Percentiles rank a stretch among this genome's conserved stretches.
Evolutionary conservation across 2,329 filamentous ascomycete genomes (phyloP).

Genomic region (Verruconis gallopava): DNA sequence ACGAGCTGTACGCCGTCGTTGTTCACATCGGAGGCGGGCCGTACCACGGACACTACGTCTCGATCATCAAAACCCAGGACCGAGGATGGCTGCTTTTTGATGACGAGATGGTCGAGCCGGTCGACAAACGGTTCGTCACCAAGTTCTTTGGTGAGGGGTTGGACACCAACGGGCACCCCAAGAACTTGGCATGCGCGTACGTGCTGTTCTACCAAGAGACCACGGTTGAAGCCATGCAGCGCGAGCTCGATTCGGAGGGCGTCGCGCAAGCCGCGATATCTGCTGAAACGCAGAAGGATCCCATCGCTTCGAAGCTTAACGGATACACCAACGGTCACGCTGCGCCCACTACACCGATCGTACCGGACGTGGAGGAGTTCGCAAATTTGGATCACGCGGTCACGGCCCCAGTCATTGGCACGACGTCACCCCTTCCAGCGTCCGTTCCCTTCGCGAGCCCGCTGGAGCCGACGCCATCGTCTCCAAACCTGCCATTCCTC

Average conservation of each 20-base stretch:
- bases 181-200: conserved; percentile 82
- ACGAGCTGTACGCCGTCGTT: conserved; percentile 93
- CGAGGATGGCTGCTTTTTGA: conserved; percentile 94
- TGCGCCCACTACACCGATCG: conserved; percentile 26
- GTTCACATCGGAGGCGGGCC: conserved; percentile 95
- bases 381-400: conserved; percentile 51
- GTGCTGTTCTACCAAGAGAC: conserved; percentile 97
- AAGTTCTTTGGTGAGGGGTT: conserved; percentile 95
- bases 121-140: conserved; percentile 88
- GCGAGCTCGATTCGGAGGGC: conserved; percentile 75
- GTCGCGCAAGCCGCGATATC: conserved; percentile 27
- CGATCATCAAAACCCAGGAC: conserved; percentile 94
- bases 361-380: conserved; percentile 36
- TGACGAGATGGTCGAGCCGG: conserved; percentile 96
- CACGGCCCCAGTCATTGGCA: conserved; percentile 42
- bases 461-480: conserved; percentile 14
- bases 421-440: conserved; percentile 21
- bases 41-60: conserved; percentile 95
- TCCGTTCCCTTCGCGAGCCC: conserved; percentile 11
- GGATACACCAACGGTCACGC: conserved; percentile 10
- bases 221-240: conserved; percentile 51
- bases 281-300: conserved; percentile 39
- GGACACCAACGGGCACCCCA: conserved; percentile 23
- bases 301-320: conserved; percentile 31
- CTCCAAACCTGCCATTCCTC: conserved; percentile 13